phyloP scores from a whole-genome alignment of 768 basidiomycete species.

The Naganishia vaughanmartiniae region DNA sequence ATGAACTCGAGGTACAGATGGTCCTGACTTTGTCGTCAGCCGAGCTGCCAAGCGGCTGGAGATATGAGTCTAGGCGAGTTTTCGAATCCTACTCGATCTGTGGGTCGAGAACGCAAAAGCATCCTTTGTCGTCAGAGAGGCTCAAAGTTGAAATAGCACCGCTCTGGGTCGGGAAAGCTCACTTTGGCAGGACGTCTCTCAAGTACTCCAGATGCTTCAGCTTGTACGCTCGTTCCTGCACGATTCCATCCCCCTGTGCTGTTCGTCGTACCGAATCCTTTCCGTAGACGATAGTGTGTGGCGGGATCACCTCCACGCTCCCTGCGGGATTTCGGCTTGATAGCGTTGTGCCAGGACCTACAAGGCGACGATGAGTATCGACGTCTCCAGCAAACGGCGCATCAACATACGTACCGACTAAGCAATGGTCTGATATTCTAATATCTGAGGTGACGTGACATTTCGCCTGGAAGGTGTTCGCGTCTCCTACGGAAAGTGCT shows the following conservation, averaged over 20 bases:
- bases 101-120: neutral
- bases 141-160: neutral
- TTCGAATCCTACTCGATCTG: slow-evolving; percentile 15
- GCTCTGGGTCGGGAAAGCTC: slow-evolving; percentile 16
- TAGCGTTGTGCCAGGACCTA: slow-evolving; percentile 13
- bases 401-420: slow-evolving; percentile 59
- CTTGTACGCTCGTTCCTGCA: slow-evolving; percentile 78
- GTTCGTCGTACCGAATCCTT: slow-evolving; percentile 63
- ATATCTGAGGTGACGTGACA: slow-evolving; percentile 81
- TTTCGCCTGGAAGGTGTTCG: slow-evolving; percentile 81
- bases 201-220: slow-evolving; percentile 89
- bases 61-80: neutral
- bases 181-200: slow-evolving; percentile 64
- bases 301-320: slow-evolving; percentile 69
- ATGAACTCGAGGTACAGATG: neutral
- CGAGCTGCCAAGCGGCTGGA: neutral
- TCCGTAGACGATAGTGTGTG: slow-evolving; percentile 82
- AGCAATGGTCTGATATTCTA: slow-evolving; percentile 73
- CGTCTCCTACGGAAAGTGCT: slow-evolving; percentile 64
- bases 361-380: neutral
- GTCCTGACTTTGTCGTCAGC: no score
- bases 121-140: neutral
- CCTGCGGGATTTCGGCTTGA: neutral
- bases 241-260: slow-evolving; percentile 81
- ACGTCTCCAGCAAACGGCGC: neutral